These are phyloP conservation scores for Zymoseptoria crescenta DNA, from an alignment of 2,329 filamentous ascomycete species.

Conservation along the genomic window DNA sequence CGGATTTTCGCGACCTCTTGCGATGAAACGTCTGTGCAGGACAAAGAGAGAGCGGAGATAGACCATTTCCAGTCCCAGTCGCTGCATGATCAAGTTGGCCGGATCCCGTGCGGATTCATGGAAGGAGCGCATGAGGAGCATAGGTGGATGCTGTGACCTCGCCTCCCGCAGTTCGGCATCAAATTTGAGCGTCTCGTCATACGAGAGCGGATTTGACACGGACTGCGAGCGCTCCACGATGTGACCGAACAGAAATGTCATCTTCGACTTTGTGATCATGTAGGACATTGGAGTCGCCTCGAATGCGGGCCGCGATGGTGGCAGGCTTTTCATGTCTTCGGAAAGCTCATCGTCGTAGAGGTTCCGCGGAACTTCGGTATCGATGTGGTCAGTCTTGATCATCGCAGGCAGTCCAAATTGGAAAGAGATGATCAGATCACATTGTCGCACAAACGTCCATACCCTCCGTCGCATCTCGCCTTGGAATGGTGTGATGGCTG, in stretches of 20 bases:
- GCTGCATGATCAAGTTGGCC: conserved; percentile 62
- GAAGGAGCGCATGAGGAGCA: conserved; percentile 67
- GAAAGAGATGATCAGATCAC: conserved; percentile 70
- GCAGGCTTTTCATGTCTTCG: conserved; percentile 59
- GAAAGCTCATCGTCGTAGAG: conserved; percentile 75
- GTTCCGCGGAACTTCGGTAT: conserved; percentile 67
- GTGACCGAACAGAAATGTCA: conserved; percentile 61
- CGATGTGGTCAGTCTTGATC: conserved; percentile 66
- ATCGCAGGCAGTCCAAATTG: conserved; percentile 56
- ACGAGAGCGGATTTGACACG: conserved; percentile 50
- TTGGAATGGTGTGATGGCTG: conserved; percentile 63
- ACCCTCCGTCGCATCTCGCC: conserved; percentile 60
- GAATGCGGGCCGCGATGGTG: conserved; percentile 56
- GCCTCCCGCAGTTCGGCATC: conserved; percentile 51
- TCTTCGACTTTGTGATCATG: conserved; percentile 64
- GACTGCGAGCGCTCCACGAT: conserved; percentile 62
- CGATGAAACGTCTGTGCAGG: conserved; percentile 79
- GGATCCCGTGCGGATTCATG: conserved; percentile 67
- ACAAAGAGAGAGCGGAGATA: conserved; percentile 86
- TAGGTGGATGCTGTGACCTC: conserved; percentile 63
- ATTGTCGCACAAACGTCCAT: conserved; percentile 63
- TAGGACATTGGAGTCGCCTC: conserved; percentile 72
- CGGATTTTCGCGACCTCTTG: conserved; percentile 67
- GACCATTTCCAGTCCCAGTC: conserved; percentile 74
- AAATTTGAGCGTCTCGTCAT: conserved; percentile 55